Conservation (phyloP, 345 rosid species). For the Ricinus communis region DNA sequence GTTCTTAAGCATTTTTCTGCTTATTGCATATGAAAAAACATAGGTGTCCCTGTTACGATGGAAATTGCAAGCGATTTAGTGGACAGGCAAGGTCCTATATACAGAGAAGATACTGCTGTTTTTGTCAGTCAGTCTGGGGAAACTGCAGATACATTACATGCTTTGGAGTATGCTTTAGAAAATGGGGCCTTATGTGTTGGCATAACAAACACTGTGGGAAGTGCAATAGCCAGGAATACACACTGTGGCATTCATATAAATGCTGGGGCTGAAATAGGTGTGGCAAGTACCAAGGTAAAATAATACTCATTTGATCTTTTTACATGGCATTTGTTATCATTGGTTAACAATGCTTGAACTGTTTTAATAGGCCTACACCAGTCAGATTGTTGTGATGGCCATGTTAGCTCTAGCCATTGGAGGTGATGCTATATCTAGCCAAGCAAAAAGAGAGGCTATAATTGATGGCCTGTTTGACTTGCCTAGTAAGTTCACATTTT, state of each 20-base stretch:
- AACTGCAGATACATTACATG: constrained; percentile 91
- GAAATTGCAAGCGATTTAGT: constrained; percentile 95
- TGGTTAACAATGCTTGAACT: constrained; percentile 5
- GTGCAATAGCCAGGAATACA: constrained; percentile 88
- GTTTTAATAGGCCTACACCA: constrained; percentile 77
- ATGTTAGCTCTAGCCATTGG: constrained; percentile 96
- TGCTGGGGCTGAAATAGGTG: constrained; percentile 97
- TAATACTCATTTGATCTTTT: background rate
- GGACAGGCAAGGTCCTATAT: constrained; percentile 94
- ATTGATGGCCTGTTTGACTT: constrained; percentile 86
- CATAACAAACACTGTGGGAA: constrained; percentile 92
- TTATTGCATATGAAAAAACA: background rate
- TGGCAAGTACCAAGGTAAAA: constrained; percentile 92
- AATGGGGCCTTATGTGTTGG: constrained; percentile 98
- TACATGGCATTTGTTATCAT: background rate
- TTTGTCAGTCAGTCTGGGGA: constrained; percentile 99
- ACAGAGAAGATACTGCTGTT: constrained; percentile 95
- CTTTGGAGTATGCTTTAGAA: constrained; percentile 76
- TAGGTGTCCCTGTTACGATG: constrained; percentile 96
- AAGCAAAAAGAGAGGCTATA: constrained; percentile 76
- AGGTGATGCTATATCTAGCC: constrained; percentile 78
- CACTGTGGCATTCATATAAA: constrained; percentile 92
- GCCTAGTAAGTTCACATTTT: constrained; percentile 60
- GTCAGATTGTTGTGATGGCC: constrained; percentile 96
- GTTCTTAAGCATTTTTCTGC: background rate